Evolutionary conservation across 2,329 filamentous ascomycete species (phyloP), one percentile per base, ranked within the genome.

Genomic region (Aspergillus hortae): DNA sequence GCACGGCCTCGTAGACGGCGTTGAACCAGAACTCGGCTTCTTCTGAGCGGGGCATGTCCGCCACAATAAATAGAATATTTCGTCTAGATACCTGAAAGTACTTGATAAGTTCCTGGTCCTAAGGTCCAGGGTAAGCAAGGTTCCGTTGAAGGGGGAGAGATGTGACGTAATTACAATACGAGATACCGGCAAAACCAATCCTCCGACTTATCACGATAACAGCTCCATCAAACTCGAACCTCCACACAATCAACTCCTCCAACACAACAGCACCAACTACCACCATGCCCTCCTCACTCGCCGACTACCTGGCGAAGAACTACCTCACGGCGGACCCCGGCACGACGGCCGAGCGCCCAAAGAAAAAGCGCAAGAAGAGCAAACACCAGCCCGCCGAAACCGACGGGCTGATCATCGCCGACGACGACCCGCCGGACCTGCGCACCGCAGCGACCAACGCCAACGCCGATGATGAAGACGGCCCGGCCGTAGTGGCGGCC

Each of bases 241-340:
- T 38, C 14, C 35, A n/a, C 17, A 17, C 30, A 46, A 21, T 27
- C 21, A 48, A 23, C 36, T 11, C 33, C 15, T n/a, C 25, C 21
- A 42, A 25, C 10, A 25, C 30, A 12, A 6, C 12, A 38, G 25
- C 10, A 48, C 32, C 43, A 15, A 50, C 23, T 21, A 35, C 17
- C 10, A 63, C 46, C 55, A 86, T 86, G 81, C 79, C 75, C 7
- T 62, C 63, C 27, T 74, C 80, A 51, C 81, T 96, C 59, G 86
- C 90, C 53, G 85, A 86, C 66, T 99, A 97, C 67, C 83, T 99
- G 33, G 92, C 92, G 35, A 87, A 90, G 57, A 94, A 91, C 71
- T 99, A 99, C 70, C 85, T 99, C 46, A 89, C 81, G 1, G 84
- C 86, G 38, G 84, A 87, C 59, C 71, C 51, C 35, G 15, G 15